These are phyloP conservation scores for Coemansia sp. DNA, from an alignment of 192 early-diverging fungal species.

Conservation along the genomic window DNA sequence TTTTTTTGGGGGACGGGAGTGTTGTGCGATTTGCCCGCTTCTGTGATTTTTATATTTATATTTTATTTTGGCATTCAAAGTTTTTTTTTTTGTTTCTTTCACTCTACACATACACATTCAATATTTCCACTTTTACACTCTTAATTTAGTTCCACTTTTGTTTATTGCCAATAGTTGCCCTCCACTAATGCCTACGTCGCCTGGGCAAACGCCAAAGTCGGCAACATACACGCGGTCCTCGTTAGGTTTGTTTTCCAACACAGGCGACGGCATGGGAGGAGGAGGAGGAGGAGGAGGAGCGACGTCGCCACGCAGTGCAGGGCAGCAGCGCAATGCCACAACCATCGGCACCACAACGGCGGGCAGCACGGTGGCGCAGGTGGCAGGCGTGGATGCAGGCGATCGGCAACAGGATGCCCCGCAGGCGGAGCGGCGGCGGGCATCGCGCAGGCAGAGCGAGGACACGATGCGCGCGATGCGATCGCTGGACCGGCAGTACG, in stretches of 20 bases:
- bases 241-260: constrained; percentile 18
- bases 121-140: background rate
- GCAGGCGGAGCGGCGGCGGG: constrained; percentile 24
- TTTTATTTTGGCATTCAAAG: background rate
- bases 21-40: background rate
- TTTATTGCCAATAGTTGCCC: background rate
- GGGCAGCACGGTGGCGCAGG: background rate
- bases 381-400: background rate
- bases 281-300: constrained; percentile 1
- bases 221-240: constrained; percentile 27
- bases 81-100: background rate
- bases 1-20: background rate
- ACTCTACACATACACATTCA: background rate
- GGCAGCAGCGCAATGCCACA: constrained; percentile 9
- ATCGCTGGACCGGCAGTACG: constrained; percentile 50
- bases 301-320: constrained; percentile 7
- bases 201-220: constrained; percentile 5
- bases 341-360: background rate
- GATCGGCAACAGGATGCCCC: constrained; percentile 3
- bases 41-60: background rate
- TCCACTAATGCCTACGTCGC: background rate
- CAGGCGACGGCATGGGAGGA: background rate
- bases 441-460: constrained; percentile 32
- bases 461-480: constrained; percentile 52
- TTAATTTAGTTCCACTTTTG: background rate